Base-by-base conservation (phyloP, 306 rosid species). In the Sesbania bispinosa region DNA sequence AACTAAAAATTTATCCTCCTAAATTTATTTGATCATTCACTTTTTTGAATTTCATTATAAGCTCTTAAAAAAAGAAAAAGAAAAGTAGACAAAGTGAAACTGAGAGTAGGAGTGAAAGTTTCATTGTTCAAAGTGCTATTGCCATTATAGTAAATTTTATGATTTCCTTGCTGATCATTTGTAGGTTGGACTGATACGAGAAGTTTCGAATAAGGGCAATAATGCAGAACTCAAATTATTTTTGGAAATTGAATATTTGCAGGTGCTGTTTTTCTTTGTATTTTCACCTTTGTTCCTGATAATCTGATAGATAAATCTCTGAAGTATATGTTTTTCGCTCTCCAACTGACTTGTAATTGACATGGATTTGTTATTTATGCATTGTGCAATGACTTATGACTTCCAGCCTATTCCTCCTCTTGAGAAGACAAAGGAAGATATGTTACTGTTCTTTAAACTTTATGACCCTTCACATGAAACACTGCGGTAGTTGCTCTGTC, bases 171-270 rank as follows among this genome's bases (percentile, higher is more conserved):
- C 53, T 27, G 47, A 79, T 32, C 29, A 19, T 66, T 74, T 77
- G 59, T 69, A 92, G 97, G 94, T 92, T 85, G 96, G 90, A 54
- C 90, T 85, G 27, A 66, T 92, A 77, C 89, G 90, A 54, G 96
- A 87, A 77, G 84, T 79, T 20, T 86, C 92, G 67, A 87, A 76
- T 58, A 89, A 84, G 79, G 80, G 86, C 21, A 79, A 84, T 74
- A 85, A 76, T 71, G 91, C 89, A 10, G 98, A 89, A 74, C 82
- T 94, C 26, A 89, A 82, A 72, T 79, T 94, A 77, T 90, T 89
- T 80, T 82, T 94, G 87, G 98, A 94, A 85, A 81, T 89, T 30
- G 96, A 89, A 52, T 27, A 18, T 30, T 97, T 89, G 42, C 82
- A 50, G 98, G 97, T 94, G 87, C 70, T 38, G 32, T 66, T 60